Conservation (phyloP, 2,329 filamentous ascomycete species). For the Chrysoporthe austroafricana region DNA sequence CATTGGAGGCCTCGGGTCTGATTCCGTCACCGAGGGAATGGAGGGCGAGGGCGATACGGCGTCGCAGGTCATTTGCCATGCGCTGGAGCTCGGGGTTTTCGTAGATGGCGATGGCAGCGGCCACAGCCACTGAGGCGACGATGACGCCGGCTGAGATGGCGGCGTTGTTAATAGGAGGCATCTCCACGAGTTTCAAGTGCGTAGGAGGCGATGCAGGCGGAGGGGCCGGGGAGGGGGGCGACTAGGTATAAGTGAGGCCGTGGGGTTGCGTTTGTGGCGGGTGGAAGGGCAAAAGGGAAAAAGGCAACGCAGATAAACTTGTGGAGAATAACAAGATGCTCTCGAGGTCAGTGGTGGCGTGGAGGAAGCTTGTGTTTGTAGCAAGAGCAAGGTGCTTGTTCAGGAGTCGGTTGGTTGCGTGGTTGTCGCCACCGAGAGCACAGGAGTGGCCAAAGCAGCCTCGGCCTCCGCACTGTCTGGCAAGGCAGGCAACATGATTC, state of each 20-base stretch:
- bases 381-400: conserved; percentile 4
- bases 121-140: conserved; percentile 60
- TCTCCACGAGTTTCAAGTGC: conserved; percentile 34
- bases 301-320: not conserved
- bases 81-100: conserved; percentile 67
- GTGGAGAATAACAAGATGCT: too few relatives aligned
- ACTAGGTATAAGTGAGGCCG: not conserved
- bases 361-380: conserved; percentile 1
- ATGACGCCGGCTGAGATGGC: conserved; percentile 61
- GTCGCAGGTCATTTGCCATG: conserved; percentile 63
- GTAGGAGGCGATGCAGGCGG: not conserved
- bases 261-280: not conserved
- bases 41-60: conserved; percentile 63
- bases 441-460: conserved; percentile 15
- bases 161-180: conserved; percentile 61
- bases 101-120: conserved; percentile 63
- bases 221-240: not conserved
- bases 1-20: conserved; percentile 44
- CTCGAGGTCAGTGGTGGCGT: not conserved
- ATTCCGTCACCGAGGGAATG: conserved; percentile 63
- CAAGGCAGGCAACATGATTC: conserved; percentile 19
- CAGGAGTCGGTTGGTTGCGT: conserved; percentile 10
- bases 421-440: conserved; percentile 16
- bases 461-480: conserved; percentile 12
- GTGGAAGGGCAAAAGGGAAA: not conserved